Conservation (phyloP, 2,329 filamentous ascomycete genomes). For the Mollisia scopiformis region DNA sequence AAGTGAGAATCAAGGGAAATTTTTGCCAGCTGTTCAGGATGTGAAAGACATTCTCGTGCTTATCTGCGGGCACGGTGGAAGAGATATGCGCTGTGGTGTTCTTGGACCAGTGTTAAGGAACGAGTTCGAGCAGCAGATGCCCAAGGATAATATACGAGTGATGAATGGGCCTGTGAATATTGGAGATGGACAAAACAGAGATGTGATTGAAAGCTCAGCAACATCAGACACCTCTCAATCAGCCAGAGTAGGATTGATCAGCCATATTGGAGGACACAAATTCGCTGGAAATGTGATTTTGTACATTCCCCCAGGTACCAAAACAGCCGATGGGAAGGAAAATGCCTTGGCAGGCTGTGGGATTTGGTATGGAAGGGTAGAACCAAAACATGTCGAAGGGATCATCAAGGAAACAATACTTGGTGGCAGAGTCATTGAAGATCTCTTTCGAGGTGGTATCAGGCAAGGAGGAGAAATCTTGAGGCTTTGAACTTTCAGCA, state of each 20-base stretch:
- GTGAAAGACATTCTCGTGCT: constrained; percentile 74
- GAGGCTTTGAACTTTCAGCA: constrained; percentile 23
- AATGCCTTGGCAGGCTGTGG: constrained; percentile 71
- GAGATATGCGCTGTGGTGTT: constrained; percentile 82
- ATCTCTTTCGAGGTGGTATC: constrained; percentile 75
- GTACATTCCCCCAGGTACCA: constrained; percentile 67
- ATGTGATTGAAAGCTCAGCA: constrained; percentile 47
- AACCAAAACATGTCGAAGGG: constrained; percentile 75
- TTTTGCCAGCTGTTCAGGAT: constrained; percentile 60
- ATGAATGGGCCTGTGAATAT: constrained; percentile 45
- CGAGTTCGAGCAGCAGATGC: constrained; percentile 69
- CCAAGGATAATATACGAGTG: constrained; percentile 51
- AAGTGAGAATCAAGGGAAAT: constrained; percentile 54
- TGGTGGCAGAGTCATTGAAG: constrained; percentile 67
- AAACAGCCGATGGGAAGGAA: constrained; percentile 41
- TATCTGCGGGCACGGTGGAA: constrained; percentile 83
- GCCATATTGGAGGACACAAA: constrained; percentile 84
- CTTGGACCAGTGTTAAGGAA: constrained; percentile 72
- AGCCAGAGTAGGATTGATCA: constrained; percentile 71
- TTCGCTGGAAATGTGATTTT: constrained; percentile 85
- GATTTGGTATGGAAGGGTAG: constrained; percentile 82
- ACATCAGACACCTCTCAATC: constrained; percentile 3
- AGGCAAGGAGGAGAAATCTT: constrained; percentile 54
- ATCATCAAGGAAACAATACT: constrained; percentile 73
- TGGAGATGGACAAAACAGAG: constrained; percentile 7